phyloP scores from a whole-genome alignment of 1,284 basidiomycete species.

The Leccinum holopus region DNA sequence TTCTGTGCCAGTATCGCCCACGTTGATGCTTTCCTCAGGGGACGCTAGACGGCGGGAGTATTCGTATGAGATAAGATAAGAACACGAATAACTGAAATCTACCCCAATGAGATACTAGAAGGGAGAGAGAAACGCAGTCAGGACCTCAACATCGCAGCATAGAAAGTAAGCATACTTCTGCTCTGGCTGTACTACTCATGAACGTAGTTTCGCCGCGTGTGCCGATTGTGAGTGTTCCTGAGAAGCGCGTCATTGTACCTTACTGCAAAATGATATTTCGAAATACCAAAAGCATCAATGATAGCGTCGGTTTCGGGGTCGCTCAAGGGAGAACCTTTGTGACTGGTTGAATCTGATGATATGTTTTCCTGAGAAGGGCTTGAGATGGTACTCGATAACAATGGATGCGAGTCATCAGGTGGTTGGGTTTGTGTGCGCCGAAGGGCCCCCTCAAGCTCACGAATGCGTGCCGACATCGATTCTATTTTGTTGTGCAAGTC shows the following conservation, averaged over 20 bases:
- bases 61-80: not conserved
- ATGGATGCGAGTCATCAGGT: slow-evolving; percentile 47
- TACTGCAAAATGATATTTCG: not conserved
- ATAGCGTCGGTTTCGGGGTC: slow-evolving; percentile 44
- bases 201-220: slow-evolving; percentile 54
- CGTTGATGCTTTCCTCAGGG: slow-evolving; percentile 20
- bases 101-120: slow-evolving; percentile 54
- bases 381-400: slow-evolving; percentile 33
- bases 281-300: slow-evolving; percentile 57
- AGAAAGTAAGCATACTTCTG: slow-evolving; percentile 47
- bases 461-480: slow-evolving; percentile 50
- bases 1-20: slow-evolving; percentile 19
- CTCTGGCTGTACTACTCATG: slow-evolving; percentile 60
- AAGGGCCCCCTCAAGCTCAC: slow-evolving; percentile 59
- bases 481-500: slow-evolving; percentile 67
- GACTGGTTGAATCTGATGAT: not conserved
- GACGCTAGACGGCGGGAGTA: slow-evolving; percentile 10
- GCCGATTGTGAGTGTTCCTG: slow-evolving; percentile 61
- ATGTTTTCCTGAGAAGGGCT: slow-evolving; percentile 24
- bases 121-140: slow-evolving; percentile 1
- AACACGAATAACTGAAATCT: slow-evolving; percentile 18
- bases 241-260: slow-evolving; percentile 1
- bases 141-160: slow-evolving; percentile 2
- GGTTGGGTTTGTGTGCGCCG: slow-evolving; percentile 46
- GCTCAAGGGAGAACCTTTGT: not conserved